Conservation (phyloP, 352 stramenopile species). For the Globisporangium nagaii region DNA sequence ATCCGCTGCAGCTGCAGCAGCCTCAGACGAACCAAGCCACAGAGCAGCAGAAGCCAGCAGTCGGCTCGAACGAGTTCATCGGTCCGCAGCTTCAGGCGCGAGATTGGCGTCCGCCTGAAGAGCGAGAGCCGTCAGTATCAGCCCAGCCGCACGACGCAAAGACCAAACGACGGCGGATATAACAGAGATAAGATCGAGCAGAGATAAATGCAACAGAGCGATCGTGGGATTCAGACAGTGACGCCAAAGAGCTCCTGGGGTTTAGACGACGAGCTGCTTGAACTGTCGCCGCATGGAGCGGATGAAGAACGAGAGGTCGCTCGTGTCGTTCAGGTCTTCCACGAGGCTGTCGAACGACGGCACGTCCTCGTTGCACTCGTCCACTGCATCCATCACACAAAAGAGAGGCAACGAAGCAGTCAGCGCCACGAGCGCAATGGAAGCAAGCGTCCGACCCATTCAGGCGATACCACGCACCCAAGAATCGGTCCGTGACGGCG, state of each 20-base stretch:
- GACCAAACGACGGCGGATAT: constrained; percentile 6
- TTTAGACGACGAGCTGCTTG: constrained; percentile 44
- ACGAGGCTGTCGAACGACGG: constrained; percentile 38
- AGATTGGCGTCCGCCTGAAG: neutral
- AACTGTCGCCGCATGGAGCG: constrained; percentile 76
- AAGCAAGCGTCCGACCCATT: neutral
- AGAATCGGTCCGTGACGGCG: constrained; percentile 43
- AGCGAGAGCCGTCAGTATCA: neutral
- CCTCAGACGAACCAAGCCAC: neutral
- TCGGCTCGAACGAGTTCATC: neutral
- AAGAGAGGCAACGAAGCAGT: neutral
- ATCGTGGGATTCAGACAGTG: too few relatives aligned
- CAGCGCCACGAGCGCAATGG: neutral
- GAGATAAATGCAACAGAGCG: too few relatives aligned
- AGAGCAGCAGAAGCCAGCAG: neutral
- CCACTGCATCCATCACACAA: constrained; percentile 28
- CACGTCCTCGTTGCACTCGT: constrained; percentile 57
- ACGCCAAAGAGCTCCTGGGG: too few relatives aligned
- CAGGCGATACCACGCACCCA: constrained; percentile 41
- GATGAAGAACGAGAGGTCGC: constrained; percentile 72
- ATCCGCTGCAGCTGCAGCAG: neutral
- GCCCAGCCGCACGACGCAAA: neutral
- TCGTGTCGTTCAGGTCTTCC: constrained; percentile 50
- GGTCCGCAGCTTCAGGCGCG: neutral
- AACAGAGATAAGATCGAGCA: too few relatives aligned